Evolutionary conservation across 306 rosid genomes (phyloP).

Genomic region (Sicyos edulis): DNA sequence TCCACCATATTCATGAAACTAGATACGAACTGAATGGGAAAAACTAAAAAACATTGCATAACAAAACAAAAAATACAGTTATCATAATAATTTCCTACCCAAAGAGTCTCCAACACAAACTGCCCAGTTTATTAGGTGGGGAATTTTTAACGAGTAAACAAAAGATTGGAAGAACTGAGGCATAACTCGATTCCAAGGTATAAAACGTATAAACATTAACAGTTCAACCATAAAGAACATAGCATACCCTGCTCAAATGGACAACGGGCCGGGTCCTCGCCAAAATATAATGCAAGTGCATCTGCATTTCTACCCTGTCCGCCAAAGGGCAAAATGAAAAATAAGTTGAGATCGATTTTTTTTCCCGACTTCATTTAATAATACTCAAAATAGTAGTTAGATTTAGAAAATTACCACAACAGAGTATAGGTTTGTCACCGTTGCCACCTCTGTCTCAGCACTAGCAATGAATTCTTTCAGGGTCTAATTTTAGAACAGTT

Average conservation of each 20-base stretch:
- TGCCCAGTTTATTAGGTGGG: background rate
- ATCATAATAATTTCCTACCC: background rate
- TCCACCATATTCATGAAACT: conserved; percentile 7
- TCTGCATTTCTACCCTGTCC: conserved; percentile 95
- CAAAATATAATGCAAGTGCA: conserved; percentile 83
- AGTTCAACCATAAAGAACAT: conserved; percentile 12
- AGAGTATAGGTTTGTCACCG: conserved; percentile 64
- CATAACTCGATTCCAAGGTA: background rate
- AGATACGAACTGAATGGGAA: background rate
- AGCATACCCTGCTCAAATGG: conserved; percentile 91
- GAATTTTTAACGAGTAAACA: background rate
- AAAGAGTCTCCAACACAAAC: background rate
- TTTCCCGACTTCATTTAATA: conserved; percentile 15
- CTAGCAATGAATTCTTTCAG: conserved; percentile 61
- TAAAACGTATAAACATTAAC: background rate
- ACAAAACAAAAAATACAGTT: background rate
- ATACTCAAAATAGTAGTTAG: conserved; percentile 4
- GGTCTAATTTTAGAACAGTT: conserved; percentile 39
- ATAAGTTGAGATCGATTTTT: conserved; percentile 17
- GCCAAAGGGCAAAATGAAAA: conserved; percentile 22
- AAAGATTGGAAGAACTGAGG: background rate
- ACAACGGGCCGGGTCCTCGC: conserved; percentile 87
- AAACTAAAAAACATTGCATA: background rate
- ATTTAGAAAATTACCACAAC: conserved; percentile 60
- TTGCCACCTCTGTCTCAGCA: conserved; percentile 75